Evolutionary conservation across 805 yeast species (phyloP).

Genomic region (Ogataea siamensis): DNA sequence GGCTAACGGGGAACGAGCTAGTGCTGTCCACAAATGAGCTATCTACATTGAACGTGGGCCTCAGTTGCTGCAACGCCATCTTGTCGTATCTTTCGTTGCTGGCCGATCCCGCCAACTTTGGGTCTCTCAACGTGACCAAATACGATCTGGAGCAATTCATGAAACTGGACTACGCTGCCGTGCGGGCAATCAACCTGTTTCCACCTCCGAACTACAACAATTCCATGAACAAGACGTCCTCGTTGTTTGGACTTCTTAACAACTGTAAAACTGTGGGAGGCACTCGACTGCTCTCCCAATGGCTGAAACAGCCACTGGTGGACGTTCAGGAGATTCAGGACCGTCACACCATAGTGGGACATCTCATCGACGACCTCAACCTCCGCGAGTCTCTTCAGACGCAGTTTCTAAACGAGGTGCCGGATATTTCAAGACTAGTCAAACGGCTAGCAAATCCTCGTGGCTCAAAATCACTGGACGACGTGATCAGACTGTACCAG

Average conservation of each 20-base stretch:
- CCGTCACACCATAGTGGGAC: slow-evolving; percentile 75
- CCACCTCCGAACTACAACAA: slow-evolving; percentile 53
- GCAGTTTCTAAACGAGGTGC: slow-evolving; percentile 67
- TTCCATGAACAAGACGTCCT: slow-evolving; percentile 41
- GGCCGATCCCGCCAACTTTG: slow-evolving; percentile 52
- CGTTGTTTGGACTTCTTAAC: slow-evolving; percentile 81
- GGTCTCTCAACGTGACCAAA: slow-evolving; percentile 53
- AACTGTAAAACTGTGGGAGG: slow-evolving; percentile 92
- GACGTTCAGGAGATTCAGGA: slow-evolving; percentile 54
- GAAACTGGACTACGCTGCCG: slow-evolving; percentile 89
- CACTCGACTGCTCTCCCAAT: slow-evolving; percentile 78
- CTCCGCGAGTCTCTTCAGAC: slow-evolving; percentile 64
- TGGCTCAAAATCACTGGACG: slow-evolving; percentile 67
- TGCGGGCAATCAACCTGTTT: slow-evolving; percentile 82
- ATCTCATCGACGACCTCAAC: slow-evolving; percentile 66
- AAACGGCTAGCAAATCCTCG: slow-evolving; percentile 56
- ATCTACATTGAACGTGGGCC: slow-evolving; percentile 47
- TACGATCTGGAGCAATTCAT: slow-evolving; percentile 78
- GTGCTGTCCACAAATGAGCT: slow-evolving; percentile 56
- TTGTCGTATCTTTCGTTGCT: slow-evolving; percentile 66
- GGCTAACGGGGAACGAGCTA: slow-evolving; percentile 59
- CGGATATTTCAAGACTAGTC: slow-evolving; percentile 75
- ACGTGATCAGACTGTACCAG: slow-evolving; percentile 86
- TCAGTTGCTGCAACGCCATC: slow-evolving; percentile 66
- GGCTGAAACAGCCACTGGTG: slow-evolving; percentile 95